A percentile compares a stretch with the other conserved stretches of the same genome.
phyloP scores from a whole-genome alignment of 768 basidiomycete species.

The Boletus tomentosulus region DNA sequence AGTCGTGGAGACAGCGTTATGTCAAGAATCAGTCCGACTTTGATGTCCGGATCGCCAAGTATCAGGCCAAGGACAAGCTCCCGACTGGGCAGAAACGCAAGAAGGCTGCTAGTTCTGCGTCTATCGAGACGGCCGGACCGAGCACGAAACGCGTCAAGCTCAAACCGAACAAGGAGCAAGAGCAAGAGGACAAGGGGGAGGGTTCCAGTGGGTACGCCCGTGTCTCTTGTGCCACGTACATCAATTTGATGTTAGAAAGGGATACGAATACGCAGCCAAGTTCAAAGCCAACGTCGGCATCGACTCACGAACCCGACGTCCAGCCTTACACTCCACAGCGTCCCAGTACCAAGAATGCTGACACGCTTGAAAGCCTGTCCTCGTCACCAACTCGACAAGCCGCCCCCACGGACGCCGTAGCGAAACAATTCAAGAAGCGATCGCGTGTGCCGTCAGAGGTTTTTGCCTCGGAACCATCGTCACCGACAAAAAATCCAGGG shows the following conservation, averaged over 20 bases:
- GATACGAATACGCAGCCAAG: background rate
- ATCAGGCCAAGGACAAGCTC: conserved; percentile 33
- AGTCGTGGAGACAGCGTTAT: conserved; percentile 66
- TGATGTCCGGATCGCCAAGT: conserved; percentile 39
- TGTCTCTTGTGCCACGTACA: background rate
- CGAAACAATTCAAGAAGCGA: conserved; percentile 11
- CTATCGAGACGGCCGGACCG: background rate
- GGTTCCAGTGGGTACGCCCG: conserved; percentile 3
- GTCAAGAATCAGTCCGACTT: conserved; percentile 40
- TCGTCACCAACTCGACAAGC: background rate
- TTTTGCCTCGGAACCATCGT: conserved; percentile 16
- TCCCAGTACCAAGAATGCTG: background rate
- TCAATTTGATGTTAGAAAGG: background rate
- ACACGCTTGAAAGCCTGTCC: background rate
- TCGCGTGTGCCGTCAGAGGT: conserved; percentile 6
- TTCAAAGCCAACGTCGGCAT: background rate
- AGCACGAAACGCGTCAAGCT: conserved; percentile 10
- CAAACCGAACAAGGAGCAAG: background rate
- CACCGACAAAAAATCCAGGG: conserved; percentile 2
- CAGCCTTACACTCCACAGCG: background rate
- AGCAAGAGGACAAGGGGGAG: background rate
- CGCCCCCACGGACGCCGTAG: background rate
- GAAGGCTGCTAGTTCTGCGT: background rate
- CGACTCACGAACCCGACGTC: background rate
- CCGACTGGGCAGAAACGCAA: conserved; percentile 3